A percentile compares a stretch with the other conserved stretches of the same genome.
phyloP scores from a whole-genome alignment of 108 stramenopile species.

The Pinguiococcus pyrenoidosus region DNA sequence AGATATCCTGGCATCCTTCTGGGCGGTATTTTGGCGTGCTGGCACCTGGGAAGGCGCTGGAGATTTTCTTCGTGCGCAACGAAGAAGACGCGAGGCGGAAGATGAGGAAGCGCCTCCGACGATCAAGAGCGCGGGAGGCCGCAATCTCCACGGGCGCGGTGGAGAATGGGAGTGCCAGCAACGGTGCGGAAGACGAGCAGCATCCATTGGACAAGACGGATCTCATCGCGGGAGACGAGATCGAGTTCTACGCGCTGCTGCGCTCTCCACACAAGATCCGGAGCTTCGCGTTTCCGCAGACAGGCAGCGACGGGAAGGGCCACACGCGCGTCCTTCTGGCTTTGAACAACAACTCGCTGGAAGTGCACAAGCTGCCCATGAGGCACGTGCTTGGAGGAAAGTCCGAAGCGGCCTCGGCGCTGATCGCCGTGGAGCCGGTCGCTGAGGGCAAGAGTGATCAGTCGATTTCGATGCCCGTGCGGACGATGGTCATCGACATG shows the following conservation, averaged over 20 bases:
- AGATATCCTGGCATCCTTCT: no score
- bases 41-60: constrained; percentile 34
- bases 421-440: neutral
- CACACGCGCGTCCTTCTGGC: constrained; percentile 59
- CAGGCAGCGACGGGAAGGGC: constrained; percentile 40
- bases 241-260: constrained; percentile 64
- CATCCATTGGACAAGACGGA: neutral
- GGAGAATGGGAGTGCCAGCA: constrained; percentile 53
- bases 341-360: constrained; percentile 71
- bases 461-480: constrained; percentile 3
- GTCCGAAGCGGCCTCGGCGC: no score
- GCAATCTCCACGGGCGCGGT: no score
- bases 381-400: no score
- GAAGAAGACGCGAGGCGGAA: constrained; percentile 57
- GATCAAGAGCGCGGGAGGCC: constrained; percentile 18
- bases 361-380: constrained; percentile 59
- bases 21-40: constrained; percentile 33
- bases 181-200: constrained; percentile 41
- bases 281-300: constrained; percentile 1
- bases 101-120: constrained; percentile 55
- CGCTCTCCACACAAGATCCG: constrained; percentile 63
- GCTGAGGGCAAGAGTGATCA: neutral
- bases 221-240: constrained; percentile 68
- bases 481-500: constrained; percentile 50
- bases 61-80: constrained; percentile 60